Conservation (phyloP, 345 rosid species). For the Euclidium syriacum region DNA sequence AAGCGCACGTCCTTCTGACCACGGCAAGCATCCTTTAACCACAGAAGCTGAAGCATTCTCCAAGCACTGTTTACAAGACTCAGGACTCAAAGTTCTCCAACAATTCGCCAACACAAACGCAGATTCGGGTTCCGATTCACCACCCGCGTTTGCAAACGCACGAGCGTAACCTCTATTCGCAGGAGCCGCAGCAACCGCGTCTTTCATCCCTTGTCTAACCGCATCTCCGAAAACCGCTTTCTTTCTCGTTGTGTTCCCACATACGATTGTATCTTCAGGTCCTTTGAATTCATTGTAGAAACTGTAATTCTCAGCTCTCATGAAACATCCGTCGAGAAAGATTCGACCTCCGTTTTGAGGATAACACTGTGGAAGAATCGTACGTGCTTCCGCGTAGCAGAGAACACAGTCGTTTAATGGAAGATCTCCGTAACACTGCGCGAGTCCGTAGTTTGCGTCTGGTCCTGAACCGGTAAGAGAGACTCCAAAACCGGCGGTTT, state of each 20-base stretch:
- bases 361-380: constrained; percentile 82
- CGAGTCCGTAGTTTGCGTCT: constrained; percentile 65
- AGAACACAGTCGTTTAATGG: constrained; percentile 72
- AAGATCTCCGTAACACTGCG: constrained; percentile 90
- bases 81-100: constrained; percentile 66
- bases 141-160: constrained; percentile 26
- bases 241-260: constrained; percentile 57
- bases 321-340: constrained; percentile 91
- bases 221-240: constrained; percentile 35
- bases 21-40: constrained; percentile 57
- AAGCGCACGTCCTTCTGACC: constrained; percentile 83
- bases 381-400: constrained; percentile 88
- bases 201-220: constrained; percentile 43
- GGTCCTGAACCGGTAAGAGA: constrained; percentile 69
- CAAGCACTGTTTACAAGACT: constrained; percentile 63
- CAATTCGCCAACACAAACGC: constrained; percentile 74
- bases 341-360: constrained; percentile 74
- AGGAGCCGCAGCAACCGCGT: constrained; percentile 43
- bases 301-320: constrained; percentile 85
- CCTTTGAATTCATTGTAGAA: constrained; percentile 66
- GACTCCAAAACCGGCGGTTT: constrained; percentile 49
- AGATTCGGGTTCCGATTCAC: constrained; percentile 33
- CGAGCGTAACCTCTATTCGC: constrained; percentile 47
- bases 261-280: constrained; percentile 46
- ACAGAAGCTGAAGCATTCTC: constrained; percentile 61